Evolutionary conservation across 1,139 yeast species (phyloP).

Genomic region (Scheffersomyces lignicola): DNA sequence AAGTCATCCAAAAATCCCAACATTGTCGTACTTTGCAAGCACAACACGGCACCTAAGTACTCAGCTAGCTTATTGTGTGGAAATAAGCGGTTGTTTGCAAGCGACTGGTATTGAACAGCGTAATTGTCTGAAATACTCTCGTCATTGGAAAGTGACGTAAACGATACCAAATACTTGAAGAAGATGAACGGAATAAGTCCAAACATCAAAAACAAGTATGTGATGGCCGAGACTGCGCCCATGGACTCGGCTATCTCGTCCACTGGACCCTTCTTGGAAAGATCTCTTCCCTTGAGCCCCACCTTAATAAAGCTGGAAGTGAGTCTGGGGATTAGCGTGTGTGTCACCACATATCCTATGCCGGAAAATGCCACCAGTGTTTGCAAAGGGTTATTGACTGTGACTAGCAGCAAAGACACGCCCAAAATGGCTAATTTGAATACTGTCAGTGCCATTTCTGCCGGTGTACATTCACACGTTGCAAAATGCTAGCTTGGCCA

Average conservation of each 20-base stretch:
- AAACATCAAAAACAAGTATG: conserved; percentile 79
- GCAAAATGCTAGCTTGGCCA: no score
- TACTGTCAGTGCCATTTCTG: conserved; percentile 10
- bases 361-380: conserved; percentile 67
- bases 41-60: conserved; percentile 79
- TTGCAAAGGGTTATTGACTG: conserved; percentile 37
- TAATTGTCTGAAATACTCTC: conserved; percentile 33
- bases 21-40: conserved; percentile 79
- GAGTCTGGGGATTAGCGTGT: conserved; percentile 63
- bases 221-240: conserved; percentile 84
- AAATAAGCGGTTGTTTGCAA: conserved; percentile 46
- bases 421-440: conserved; percentile 17
- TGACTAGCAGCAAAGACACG: conserved; percentile 19
- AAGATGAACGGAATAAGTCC: conserved; percentile 88
- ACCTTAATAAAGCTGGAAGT: conserved; percentile 66
- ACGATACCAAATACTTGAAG: conserved; percentile 70
- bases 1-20: conserved; percentile 92
- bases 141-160: conserved; percentile 38
- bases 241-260: conserved; percentile 76
- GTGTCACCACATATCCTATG: conserved; percentile 62
- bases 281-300: conserved; percentile 82
- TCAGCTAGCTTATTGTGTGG: conserved; percentile 88
- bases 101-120: conserved; percentile 34
- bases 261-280: conserved; percentile 70
- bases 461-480: conserved; percentile 2